A percentile compares a stretch with the other conserved stretches of the same genome.
These are phyloP conservation scores for Diplodia intermedia DNA, from an alignment of 2,329 filamentous ascomycete genomes.

Conservation along the genomic window DNA sequence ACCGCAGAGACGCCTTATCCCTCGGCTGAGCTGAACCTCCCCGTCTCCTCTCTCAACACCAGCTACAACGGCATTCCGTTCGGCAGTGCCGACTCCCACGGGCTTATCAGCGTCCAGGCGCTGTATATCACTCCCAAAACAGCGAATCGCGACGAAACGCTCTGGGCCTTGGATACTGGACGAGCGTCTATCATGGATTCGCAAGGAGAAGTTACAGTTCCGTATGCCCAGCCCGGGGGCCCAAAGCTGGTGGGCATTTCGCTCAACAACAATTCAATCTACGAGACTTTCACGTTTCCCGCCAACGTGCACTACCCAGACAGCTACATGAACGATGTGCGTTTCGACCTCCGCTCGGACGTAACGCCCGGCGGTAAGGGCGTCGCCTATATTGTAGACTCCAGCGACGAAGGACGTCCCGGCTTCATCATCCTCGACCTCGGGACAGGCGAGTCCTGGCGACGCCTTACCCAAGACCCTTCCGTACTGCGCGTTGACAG, in stretches of 20 bases:
- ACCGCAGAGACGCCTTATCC: constrained; percentile 58
- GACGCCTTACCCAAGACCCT: constrained; percentile 52
- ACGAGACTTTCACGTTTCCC: constrained; percentile 59
- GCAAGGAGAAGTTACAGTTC: constrained; percentile 50
- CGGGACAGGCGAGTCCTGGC: constrained; percentile 56
- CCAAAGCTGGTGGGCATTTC: constrained; percentile 60
- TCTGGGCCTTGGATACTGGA: constrained; percentile 62
- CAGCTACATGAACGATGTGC: constrained; percentile 60
- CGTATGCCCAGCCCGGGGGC: constrained; percentile 51
- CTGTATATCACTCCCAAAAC: constrained; percentile 56
- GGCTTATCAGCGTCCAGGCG: constrained; percentile 59
- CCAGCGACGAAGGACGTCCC: constrained; percentile 53
- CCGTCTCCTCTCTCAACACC: constrained; percentile 53
- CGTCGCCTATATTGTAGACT: constrained; percentile 61
- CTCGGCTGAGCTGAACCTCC: constrained; percentile 50
- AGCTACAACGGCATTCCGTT: constrained; percentile 55
- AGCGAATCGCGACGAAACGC: constrained; percentile 39
- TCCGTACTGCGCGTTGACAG: constrained; percentile 48
- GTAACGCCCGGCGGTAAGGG: constrained; percentile 53
- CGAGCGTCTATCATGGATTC: constrained; percentile 48
- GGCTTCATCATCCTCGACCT: constrained; percentile 60
- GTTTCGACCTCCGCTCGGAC: constrained; percentile 56
- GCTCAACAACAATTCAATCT: constrained; percentile 53
- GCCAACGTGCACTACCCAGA: constrained; percentile 53
- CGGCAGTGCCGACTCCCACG: constrained; percentile 52